Conservation (phyloP, 1,284 basidiomycete species). For the Malassezia slooffiae region DNA sequence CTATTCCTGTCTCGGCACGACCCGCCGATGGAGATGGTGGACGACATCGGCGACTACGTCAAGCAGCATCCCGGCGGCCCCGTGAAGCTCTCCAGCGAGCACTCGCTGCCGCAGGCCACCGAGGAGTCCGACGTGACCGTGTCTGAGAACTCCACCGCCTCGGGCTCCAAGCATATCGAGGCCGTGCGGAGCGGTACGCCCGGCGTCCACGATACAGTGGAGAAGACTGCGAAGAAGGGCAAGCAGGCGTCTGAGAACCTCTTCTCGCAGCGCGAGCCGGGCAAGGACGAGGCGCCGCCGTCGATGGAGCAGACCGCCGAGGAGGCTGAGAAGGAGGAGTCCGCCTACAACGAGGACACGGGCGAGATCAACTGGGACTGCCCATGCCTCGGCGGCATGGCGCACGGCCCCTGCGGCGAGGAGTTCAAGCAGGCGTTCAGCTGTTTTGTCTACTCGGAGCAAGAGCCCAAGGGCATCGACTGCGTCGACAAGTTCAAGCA, state of each 20-base stretch:
- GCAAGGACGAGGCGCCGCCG: not conserved
- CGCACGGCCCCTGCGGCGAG: slow-evolving; percentile 84
- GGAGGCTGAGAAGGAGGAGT: slow-evolving; percentile 17
- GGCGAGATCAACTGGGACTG: slow-evolving; percentile 53
- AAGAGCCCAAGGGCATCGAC: slow-evolving; percentile 93
- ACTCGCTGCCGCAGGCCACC: no score
- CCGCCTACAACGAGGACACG: slow-evolving; percentile 62
- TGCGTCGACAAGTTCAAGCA: slow-evolving; percentile 94
- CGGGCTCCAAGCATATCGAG: no score
- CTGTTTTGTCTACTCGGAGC: slow-evolving; percentile 88
- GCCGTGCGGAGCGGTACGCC: not conserved
- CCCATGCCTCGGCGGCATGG: slow-evolving; percentile 89
- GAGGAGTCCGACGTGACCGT: no score
- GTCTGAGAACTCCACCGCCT: no score
- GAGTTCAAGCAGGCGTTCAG: slow-evolving; percentile 94
- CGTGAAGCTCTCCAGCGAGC: no score
- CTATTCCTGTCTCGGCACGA: no score
- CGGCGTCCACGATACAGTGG: not conserved
- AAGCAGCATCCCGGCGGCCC: no score
- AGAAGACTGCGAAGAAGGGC: slow-evolving; percentile 12
- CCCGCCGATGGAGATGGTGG: no score
- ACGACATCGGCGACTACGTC: no score
- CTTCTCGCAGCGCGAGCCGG: no score
- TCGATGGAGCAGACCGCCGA: slow-evolving; percentile 17
- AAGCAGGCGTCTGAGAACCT: slow-evolving; percentile 7